Percentiles rank a stretch among this genome's conserved stretches.
These are phyloP conservation scores for Ulmus americana DNA, from an alignment of 331 rosid species.

Conservation along the genomic window DNA sequence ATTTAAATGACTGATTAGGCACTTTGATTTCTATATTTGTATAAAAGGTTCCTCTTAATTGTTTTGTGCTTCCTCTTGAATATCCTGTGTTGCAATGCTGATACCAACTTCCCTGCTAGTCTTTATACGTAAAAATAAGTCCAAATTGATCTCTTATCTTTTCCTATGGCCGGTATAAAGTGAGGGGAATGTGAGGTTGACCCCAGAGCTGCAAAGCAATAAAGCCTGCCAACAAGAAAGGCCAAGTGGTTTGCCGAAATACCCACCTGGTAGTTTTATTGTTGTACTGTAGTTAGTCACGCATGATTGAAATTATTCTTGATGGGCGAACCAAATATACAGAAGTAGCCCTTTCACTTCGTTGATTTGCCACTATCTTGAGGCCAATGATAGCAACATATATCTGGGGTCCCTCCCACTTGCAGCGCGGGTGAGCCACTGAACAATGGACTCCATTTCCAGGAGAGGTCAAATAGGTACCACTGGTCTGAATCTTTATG, in stretches of 20 bases:
- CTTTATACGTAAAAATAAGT: constrained; percentile 20
- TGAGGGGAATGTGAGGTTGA: constrained; percentile 23
- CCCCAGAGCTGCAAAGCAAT: constrained; percentile 22
- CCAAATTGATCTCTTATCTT: neutral
- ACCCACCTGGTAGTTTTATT: constrained; percentile 19
- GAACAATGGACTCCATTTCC: constrained; percentile 35
- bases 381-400: constrained; percentile 39
- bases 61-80: neutral
- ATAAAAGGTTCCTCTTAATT: neutral
- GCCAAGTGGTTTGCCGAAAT: constrained; percentile 23
- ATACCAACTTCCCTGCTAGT: constrained; percentile 16
- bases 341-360: constrained; percentile 35
- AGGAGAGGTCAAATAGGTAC: constrained; percentile 36
- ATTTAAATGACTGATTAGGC: neutral
- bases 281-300: constrained; percentile 34
- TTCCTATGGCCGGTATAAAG: constrained; percentile 9
- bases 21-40: neutral
- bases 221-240: constrained; percentile 25
- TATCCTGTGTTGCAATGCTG: constrained; percentile 3
- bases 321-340: constrained; percentile 30
- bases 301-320: constrained; percentile 31
- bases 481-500: constrained; percentile 32
- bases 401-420: constrained; percentile 60
- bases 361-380: constrained; percentile 35
- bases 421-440: constrained; percentile 36